These are phyloP conservation scores for Oryza coarctata DNA, from an alignment of 176 grass and related monocot species.

Conservation along the genomic window DNA sequence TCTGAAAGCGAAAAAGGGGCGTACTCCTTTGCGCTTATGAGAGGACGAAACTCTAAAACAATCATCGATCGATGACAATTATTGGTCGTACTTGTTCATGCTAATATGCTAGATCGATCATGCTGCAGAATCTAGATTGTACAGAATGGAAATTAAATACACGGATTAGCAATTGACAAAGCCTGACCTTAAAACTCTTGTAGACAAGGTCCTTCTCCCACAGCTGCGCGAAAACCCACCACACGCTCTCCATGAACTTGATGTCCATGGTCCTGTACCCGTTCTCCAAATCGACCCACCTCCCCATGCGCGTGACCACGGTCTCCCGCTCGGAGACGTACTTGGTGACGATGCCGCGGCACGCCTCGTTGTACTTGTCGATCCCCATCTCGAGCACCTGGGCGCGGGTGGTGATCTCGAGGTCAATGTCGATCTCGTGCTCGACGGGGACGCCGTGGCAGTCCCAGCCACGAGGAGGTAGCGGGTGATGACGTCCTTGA, in stretches of 20 bases:
- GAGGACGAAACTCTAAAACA: too few species aligned
- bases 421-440: constrained; percentile 77
- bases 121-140: neutral
- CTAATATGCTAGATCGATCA: too few species aligned
- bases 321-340: constrained; percentile 85
- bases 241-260: constrained; percentile 84
- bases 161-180: neutral
- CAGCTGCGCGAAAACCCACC: constrained; percentile 90
- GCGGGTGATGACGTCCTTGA: constrained; percentile 95
- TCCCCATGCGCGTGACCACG: constrained; percentile 63
- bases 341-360: constrained; percentile 83
- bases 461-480: constrained; percentile 95
- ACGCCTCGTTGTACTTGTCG: constrained; percentile 74
- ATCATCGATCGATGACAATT: too few species aligned
- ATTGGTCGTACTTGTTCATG: too few species aligned
- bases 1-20: too few species aligned
- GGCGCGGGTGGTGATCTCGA: constrained; percentile 60
- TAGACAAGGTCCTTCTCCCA: constrained; percentile 87
- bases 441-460: constrained; percentile 97
- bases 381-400: constrained; percentile 90
- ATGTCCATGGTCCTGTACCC: constrained; percentile 96
- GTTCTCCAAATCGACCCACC: constrained; percentile 90
- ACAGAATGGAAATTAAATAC: neutral
- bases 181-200: constrained; percentile 69
- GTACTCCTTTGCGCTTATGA: too few species aligned